Conservation (phyloP, 371 early-diverging fungal species). For the Mucor plumbeus region DNA sequence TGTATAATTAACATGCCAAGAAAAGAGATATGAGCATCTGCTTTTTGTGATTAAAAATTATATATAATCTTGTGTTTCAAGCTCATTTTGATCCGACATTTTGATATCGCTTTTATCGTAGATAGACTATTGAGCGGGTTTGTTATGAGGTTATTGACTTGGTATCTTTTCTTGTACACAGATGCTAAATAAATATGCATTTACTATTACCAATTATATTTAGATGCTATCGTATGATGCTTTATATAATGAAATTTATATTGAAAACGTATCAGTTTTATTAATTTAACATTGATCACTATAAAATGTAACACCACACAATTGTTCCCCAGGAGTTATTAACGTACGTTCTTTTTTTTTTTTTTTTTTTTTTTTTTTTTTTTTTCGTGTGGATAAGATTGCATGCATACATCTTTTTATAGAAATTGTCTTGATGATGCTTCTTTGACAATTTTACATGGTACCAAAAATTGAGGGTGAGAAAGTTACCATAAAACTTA, state of each 20-base stretch:
- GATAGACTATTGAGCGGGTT: too few relatives aligned
- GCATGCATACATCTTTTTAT: background rate
- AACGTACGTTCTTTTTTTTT: background rate
- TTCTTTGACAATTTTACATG: background rate
- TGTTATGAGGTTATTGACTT: too few relatives aligned
- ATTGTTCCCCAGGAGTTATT: background rate
- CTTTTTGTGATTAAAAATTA: too few relatives aligned
- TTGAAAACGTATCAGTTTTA: background rate
- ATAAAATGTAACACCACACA: background rate
- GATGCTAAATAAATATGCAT: too few relatives aligned
- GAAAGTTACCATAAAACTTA: background rate
- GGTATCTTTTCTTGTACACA: too few relatives aligned
- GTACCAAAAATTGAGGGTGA: background rate
- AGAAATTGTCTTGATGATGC: background rate
- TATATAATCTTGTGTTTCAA: too few relatives aligned
- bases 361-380: background rate
- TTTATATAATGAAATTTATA: background rate
- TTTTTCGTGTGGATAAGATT: too few relatives aligned
- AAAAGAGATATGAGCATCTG: too few relatives aligned
- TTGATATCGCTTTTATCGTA: too few relatives aligned
- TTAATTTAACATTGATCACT: background rate
- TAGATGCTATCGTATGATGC: background rate
- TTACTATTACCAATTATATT: background rate
- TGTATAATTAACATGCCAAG: too few relatives aligned
- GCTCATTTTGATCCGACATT: too few relatives aligned